Evolutionary conservation across 257 asterid species (phyloP).

Genomic region (Ballota nigra): DNA sequence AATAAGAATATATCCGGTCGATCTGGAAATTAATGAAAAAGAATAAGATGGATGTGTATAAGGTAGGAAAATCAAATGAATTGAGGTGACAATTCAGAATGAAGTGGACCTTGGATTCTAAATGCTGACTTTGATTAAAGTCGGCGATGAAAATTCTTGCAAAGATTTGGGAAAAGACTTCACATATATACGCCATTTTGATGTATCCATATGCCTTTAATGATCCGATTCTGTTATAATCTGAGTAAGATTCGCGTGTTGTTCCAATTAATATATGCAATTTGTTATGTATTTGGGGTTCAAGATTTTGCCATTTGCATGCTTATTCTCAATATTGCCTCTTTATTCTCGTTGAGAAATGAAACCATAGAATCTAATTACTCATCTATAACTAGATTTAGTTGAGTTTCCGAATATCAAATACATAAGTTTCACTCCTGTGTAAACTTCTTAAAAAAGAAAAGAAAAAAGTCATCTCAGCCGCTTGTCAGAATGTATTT

Average conservation of each 20-base stretch:
- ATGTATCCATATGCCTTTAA: conserved; percentile 17
- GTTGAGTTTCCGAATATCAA: too few species aligned
- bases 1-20: conserved; percentile 15
- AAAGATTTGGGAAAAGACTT: conserved; percentile 30
- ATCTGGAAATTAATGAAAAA: neutral
- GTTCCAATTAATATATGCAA: neutral
- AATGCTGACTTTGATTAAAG: conserved; percentile 30
- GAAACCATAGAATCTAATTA: too few species aligned
- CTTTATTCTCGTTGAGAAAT: neutral
- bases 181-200: conserved; percentile 13
- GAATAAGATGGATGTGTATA: conserved; percentile 6
- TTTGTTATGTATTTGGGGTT: neutral
- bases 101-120: conserved; percentile 28
- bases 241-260: neutral
- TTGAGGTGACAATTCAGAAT: conserved; percentile 26
- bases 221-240: conserved; percentile 30
- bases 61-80: neutral
- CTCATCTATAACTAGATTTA: too few species aligned
- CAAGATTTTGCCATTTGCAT: neutral
- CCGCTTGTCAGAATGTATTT: too few species aligned
- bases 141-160: conserved; percentile 16
- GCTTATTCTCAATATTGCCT: neutral
- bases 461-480: too few species aligned
- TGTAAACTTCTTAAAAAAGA: too few species aligned
- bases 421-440: too few species aligned